Conservation (phyloP, 2,329 filamentous ascomycete genomes). For the Pyrenophora graminea region DNA sequence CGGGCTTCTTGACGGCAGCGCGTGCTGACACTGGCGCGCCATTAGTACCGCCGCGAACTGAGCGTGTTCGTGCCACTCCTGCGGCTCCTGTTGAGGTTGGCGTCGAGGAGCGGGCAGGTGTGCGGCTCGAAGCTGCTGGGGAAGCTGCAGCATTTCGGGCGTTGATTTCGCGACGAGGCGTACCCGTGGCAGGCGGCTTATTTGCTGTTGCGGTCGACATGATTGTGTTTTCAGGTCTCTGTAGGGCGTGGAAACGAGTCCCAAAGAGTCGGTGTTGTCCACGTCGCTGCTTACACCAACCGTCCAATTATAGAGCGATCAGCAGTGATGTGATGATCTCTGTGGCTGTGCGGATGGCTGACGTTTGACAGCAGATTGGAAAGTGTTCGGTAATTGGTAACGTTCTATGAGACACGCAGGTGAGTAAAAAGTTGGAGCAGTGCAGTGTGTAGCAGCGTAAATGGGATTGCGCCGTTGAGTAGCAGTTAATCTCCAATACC, state of each 20-base stretch:
- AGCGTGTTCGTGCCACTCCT: constrained; percentile 38
- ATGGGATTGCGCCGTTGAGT: constrained; percentile 19
- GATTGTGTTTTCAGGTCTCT: constrained; percentile 10
- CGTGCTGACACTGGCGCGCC: constrained; percentile 47
- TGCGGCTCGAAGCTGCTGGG: constrained; percentile 40
- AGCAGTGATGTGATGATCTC: constrained; percentile 9
- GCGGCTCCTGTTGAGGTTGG: constrained; percentile 36
- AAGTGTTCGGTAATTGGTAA: constrained; percentile 6
- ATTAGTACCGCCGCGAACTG: constrained; percentile 36
- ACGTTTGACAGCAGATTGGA: background rate
- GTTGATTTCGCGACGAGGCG: constrained; percentile 31
- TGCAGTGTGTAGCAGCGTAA: constrained; percentile 7
- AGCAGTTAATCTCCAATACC: constrained; percentile 18
- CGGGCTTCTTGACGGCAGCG: constrained; percentile 45
- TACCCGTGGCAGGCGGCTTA: constrained; percentile 43
- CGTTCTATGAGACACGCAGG: constrained; percentile 14
- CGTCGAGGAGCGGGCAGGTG: constrained; percentile 35
- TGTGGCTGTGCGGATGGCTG: constrained; percentile 15
- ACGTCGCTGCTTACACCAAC: constrained; percentile 15
- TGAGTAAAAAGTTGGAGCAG: constrained; percentile 6
- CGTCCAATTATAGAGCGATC: constrained; percentile 17
- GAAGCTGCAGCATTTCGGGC: constrained; percentile 32
- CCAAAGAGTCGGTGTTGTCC: constrained; percentile 14
- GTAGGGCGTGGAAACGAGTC: constrained; percentile 11
- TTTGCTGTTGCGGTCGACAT: constrained; percentile 45